A percentile compares a stretch with the other conserved stretches of the same genome.
Conservation (phyloP, 352 stramenopile genomes). For the Globisporangium middletonii region DNA sequence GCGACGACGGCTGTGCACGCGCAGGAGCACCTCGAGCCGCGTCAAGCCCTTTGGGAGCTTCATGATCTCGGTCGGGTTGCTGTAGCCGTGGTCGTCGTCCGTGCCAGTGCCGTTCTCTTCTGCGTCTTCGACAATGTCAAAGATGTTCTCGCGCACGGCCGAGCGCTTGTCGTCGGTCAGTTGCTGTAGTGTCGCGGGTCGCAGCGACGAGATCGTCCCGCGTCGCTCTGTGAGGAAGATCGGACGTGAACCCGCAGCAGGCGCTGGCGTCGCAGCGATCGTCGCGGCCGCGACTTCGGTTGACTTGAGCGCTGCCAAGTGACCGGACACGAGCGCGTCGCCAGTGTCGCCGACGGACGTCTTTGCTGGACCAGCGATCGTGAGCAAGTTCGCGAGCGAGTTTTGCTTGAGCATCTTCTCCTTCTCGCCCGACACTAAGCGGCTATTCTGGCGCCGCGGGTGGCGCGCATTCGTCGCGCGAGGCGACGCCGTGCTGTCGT, state of each 20-base stretch:
- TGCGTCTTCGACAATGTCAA: conserved; percentile 71
- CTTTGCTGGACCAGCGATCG: conserved; percentile 12
- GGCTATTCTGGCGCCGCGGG: conserved; percentile 12
- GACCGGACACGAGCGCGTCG: conserved; percentile 6
- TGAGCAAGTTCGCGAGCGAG: conserved; percentile 22
- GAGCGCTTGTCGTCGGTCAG: conserved; percentile 26
- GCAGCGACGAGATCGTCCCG: conserved; percentile 31
- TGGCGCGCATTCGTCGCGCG: conserved; percentile 16
- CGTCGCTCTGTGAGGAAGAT: conserved; percentile 22
- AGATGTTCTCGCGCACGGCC: conserved; percentile 63
- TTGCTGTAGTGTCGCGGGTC: conserved; percentile 28
- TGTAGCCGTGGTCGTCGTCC: conserved; percentile 15
- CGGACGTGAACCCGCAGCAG: background rate
- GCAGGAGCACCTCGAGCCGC: conserved; percentile 56
- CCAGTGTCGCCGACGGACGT: background rate
- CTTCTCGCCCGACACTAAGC: background rate
- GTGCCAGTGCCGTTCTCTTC: conserved; percentile 24
- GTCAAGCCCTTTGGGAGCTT: conserved; percentile 66
- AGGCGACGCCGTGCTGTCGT: background rate
- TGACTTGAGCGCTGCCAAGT: conserved; percentile 20
- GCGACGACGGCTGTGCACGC: conserved; percentile 30
- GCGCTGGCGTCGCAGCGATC: conserved; percentile 21
- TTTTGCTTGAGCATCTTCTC: conserved; percentile 16
- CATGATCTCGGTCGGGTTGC: conserved; percentile 61
- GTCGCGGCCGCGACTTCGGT: conserved; percentile 24